These are phyloP conservation scores for Echinochloa phyllopogon DNA, from an alignment of 176 grass and related monocot genomes.

Conservation along the genomic window DNA sequence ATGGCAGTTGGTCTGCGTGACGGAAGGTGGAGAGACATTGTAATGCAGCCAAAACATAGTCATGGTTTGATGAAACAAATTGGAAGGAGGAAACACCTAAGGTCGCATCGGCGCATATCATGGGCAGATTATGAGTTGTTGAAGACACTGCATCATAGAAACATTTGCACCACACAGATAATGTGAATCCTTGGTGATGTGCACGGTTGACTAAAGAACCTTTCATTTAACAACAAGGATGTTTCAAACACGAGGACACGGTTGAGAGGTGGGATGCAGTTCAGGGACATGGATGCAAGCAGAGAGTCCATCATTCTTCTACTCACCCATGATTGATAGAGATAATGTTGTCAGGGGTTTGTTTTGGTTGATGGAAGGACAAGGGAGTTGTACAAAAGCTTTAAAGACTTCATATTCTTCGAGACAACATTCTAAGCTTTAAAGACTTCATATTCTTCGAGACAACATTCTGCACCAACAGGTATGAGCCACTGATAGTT, in stretches of 20 bases:
- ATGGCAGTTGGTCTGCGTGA: neutral
- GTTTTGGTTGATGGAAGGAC: slow-evolving; percentile 26
- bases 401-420: slow-evolving; percentile 1
- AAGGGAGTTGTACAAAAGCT: neutral
- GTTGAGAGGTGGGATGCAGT: fast-evolving
- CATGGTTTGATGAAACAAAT: neutral
- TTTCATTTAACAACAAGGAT: neutral
- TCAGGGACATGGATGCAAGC: neutral
- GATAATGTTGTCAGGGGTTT: fast-evolving
- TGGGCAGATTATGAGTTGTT: neutral
- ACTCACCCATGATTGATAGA: neutral
- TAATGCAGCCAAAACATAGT: neutral
- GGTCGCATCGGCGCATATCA: neutral
- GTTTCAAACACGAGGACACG: neutral
- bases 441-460: too few species aligned
- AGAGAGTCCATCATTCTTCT: neutral
- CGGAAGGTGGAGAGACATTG: neutral
- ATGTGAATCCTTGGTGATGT: neutral
- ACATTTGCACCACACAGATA: neutral
- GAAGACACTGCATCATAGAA: neutral
- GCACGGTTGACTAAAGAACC: neutral
- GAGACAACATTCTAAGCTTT: too few species aligned
- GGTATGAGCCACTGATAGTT: neutral
- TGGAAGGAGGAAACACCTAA: fast-evolving
- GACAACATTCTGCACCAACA: neutral